These are phyloP conservation scores for Mycosphaerella sp. DNA, from an alignment of 2,329 filamentous ascomycete species.

Conservation along the genomic window DNA sequence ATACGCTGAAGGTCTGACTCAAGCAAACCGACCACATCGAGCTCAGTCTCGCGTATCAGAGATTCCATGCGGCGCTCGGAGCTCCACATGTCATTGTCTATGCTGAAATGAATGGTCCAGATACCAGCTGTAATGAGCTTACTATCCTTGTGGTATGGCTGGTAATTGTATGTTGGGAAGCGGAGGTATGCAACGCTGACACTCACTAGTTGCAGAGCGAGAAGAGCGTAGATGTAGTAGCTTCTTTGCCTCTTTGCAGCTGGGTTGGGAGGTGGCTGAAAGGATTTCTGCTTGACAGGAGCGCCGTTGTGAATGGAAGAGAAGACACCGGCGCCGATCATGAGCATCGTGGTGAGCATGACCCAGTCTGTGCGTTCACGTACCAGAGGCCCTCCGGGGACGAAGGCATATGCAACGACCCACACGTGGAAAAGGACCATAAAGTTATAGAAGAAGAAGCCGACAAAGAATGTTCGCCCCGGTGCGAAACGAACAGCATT, in stretches of 20 bases:
- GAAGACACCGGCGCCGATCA: conserved; percentile 79
- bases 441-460: conserved; percentile 87
- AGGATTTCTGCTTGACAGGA: conserved; percentile 36
- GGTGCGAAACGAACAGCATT: conserved; percentile 72
- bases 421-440: conserved; percentile 96
- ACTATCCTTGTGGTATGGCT: conserved; percentile 78
- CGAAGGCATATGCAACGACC: conserved; percentile 97
- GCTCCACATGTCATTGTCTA: conserved; percentile 99
- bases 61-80: conserved; percentile 85
- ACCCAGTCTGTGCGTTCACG: conserved; percentile 95
- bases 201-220: conserved; percentile 72
- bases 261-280: conserved; percentile 37
- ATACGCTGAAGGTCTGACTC: conserved; percentile 93
- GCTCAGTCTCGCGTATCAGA: conserved; percentile 68
- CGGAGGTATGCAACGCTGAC: conserved; percentile 76
- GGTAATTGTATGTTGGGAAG: conserved; percentile 88
- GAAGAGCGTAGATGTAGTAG: conserved; percentile 65
- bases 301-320: conserved; percentile 49
- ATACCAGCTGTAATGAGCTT: conserved; percentile 90
- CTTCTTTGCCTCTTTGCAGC: conserved; percentile 50
- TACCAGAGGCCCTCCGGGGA: conserved; percentile 85
- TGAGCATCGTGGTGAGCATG: conserved; percentile 77
- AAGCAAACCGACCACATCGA: conserved; percentile 93
- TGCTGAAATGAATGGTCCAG: conserved; percentile 97
- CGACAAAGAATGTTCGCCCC: conserved; percentile 74